Percentiles rank a stretch among this genome's conserved stretches.
Conservation (phyloP, 2,329 filamentous ascomycete genomes). For the Dothideomycetes sp. region DNA sequence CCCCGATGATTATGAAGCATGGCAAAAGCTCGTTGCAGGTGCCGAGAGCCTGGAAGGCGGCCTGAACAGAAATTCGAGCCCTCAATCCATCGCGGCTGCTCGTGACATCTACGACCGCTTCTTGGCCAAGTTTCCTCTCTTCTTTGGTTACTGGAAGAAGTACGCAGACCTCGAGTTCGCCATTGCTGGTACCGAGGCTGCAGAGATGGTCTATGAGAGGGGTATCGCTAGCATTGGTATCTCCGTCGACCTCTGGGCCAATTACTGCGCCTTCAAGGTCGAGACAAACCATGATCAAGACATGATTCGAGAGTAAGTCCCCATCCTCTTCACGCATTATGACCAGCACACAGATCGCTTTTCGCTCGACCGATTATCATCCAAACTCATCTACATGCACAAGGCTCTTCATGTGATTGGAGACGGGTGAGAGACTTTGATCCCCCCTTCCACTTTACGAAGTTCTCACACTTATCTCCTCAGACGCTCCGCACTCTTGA, state of each 20-base stretch:
- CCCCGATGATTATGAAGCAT: conserved; percentile 83
- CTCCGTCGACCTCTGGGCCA: conserved; percentile 93
- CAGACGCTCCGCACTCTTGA: conserved; percentile 1
- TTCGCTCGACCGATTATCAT: neutral
- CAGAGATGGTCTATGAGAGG: conserved; percentile 96
- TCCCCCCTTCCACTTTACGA: conserved; percentile 1
- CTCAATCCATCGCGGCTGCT: conserved; percentile 78
- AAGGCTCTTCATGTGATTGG: neutral
- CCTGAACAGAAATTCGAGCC: conserved; percentile 91
- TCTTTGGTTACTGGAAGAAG: conserved; percentile 99
- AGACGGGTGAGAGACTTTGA: conserved; percentile 8
- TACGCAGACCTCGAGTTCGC: conserved; percentile 97
- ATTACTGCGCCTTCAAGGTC: conserved; percentile 96
- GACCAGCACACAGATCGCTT: conserved; percentile 7
- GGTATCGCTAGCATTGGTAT: conserved; percentile 86
- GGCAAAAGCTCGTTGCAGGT: conserved; percentile 82
- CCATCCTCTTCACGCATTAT: conserved; percentile 50
- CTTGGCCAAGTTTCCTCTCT: conserved; percentile 83
- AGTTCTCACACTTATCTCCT: conserved; percentile 7
- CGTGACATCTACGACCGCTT: conserved; percentile 87
- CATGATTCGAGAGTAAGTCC: conserved; percentile 98
- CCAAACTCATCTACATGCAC: neutral
- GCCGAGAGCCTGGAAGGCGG: conserved; percentile 83
- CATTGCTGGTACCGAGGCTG: conserved; percentile 90
- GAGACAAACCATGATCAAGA: conserved; percentile 92